Evolutionary conservation across 1,284 basidiomycete genomes (phyloP).

Genomic region (Ceratobasidium papillatum): DNA sequence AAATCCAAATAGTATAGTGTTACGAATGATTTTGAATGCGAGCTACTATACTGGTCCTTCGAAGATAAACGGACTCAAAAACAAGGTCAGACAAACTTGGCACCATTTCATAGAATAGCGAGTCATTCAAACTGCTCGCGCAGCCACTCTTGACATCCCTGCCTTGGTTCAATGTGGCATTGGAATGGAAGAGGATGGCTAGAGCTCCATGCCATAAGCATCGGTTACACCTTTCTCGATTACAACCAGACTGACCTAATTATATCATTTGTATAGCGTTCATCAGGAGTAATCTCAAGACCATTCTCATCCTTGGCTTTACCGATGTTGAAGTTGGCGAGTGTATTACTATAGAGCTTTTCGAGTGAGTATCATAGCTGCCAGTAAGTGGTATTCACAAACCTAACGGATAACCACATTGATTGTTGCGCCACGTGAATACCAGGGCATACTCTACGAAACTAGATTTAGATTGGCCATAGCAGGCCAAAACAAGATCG

Average conservation of each 20-base stretch:
- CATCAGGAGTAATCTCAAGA: constrained; percentile 8
- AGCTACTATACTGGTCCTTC: too few species aligned
- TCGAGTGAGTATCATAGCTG: neutral
- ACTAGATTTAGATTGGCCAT: neutral
- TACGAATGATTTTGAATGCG: too few species aligned
- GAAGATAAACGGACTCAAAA: too few species aligned
- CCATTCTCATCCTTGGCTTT: constrained; percentile 31
- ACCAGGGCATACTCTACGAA: constrained; percentile 9
- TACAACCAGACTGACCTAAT: constrained; percentile 10
- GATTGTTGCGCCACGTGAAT: constrained; percentile 26
- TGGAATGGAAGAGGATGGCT: constrained; percentile 11
- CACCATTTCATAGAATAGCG: too few species aligned
- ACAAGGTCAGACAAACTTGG: too few species aligned
- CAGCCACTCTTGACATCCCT: neutral
- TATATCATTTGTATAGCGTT: constrained; percentile 32
- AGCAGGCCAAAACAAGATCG: neutral
- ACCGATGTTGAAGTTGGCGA: constrained; percentile 1
- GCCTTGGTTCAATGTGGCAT: neutral
- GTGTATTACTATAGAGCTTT: neutral
- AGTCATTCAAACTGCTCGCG: neutral
- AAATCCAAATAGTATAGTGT: too few species aligned
- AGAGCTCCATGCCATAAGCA: neutral
- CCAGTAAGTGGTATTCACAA: neutral
- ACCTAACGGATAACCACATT: constrained; percentile 21
- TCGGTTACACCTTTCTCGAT: neutral